Evolutionary conservation across 331 rosid genomes (phyloP).

Genomic region (Acacia concinna): DNA sequence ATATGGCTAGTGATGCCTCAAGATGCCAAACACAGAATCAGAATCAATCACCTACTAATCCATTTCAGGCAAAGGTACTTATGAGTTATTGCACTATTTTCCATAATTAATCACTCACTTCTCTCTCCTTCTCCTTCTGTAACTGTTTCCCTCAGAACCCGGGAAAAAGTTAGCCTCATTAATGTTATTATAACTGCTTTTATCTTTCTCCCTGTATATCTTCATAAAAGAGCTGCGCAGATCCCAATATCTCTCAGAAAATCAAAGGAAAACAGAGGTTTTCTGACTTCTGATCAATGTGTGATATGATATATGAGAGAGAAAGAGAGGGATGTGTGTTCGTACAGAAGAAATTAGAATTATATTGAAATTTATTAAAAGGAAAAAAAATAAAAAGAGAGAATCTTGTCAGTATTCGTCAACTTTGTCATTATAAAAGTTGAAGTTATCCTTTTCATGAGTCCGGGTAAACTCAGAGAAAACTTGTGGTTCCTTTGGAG

Average conservation of each 20-base stretch:
- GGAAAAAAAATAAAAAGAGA: slow-evolving; percentile 35
- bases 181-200: slow-evolving; percentile 31
- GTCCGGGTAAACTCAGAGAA: slow-evolving; percentile 23
- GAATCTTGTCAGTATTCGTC: slow-evolving; percentile 76
- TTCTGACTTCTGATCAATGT: slow-evolving; percentile 69
- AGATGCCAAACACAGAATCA: slow-evolving; percentile 42
- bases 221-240: slow-evolving; percentile 53
- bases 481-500: slow-evolving; percentile 22
- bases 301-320: slow-evolving; percentile 50
- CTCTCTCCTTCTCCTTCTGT: slow-evolving; percentile 30
- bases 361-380: background rate
- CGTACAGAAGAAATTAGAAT: slow-evolving; percentile 23
- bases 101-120: slow-evolving; percentile 45
- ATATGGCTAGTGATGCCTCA: slow-evolving; percentile 41
- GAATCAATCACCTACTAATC: slow-evolving; percentile 59
- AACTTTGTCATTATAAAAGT: slow-evolving; percentile 34
- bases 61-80: slow-evolving; percentile 69
- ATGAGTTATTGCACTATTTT: background rate
- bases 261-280: slow-evolving; percentile 69
- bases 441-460: slow-evolving; percentile 26
- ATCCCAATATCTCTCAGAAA: slow-evolving; percentile 61
- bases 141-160: slow-evolving; percentile 45
- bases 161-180: slow-evolving; percentile 51
- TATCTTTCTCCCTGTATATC: slow-evolving; percentile 23
- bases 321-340: slow-evolving; percentile 6